Base-by-base conservation (phyloP, 2,329 filamentous ascomycete genomes). In the Fusarium sp. region DNA sequence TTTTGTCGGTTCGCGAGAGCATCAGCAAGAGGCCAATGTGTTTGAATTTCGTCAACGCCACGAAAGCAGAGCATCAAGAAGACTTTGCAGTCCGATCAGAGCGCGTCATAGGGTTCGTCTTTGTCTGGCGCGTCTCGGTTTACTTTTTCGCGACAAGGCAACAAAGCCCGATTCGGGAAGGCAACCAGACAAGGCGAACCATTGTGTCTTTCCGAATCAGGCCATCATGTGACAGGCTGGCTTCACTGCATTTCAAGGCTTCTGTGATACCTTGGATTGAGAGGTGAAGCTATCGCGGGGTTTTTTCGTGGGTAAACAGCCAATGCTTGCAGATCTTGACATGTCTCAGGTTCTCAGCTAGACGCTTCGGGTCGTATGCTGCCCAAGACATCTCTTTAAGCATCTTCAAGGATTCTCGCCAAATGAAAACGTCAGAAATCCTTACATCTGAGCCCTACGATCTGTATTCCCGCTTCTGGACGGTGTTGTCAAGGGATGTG, bases 41-140 rank as follows among this genome's bases (percentile, higher is more conserved):
- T 59, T 59, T 59, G 56, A 59, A 59, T 39, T 59, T 64, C 48
- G 30, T 54, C 45, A 32, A 52, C 61, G 18, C 61, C 48, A 64
- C 34, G 30, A 16, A 41, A 27, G 18, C 9, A 41, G 43, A 32
- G 18, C 7, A 23, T 34, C 32, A 63, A 52, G 32, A 52, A 60
- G 13, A 25, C 13, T 16, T n/a, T 13, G 34, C 18, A 27, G 6
- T 16, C 23, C n/a, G 39, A 32, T 43, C 27, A 45, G 37, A 60
- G 10, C 2, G 11, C 11, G 56, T 27, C 16, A 10, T 18, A 25
- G 9, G 34, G 56, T 5, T 41, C 18, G 41, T 54, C n/a, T 27
- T 61, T 48, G 27, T 27, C n/a, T 39, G 43, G 25, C 32, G 43
- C 43, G 60, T 16, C 16, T 45, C 23, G 16, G 13, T 16, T 20